Base-by-base conservation (phyloP, 2,329 filamentous ascomycete species). In the Biscogniauxia sp. region DNA sequence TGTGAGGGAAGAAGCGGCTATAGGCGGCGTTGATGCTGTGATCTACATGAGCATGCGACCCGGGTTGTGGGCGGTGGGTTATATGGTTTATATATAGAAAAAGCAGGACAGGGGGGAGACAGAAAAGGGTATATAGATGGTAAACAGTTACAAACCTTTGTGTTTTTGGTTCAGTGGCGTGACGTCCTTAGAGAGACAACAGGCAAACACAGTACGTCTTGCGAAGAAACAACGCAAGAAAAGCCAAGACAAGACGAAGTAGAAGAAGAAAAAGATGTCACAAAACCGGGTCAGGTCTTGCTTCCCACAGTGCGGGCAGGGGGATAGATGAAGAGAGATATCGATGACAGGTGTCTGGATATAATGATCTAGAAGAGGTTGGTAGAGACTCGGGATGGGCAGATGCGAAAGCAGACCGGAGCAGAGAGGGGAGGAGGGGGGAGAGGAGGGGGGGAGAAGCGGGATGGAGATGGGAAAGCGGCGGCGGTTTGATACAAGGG, bases 301-400 rank as follows among this genome's bases (percentile, higher is more conserved):
- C 55, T 56, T 54, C 53, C 28, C 41, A 51, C 20, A 20, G 54
- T 61, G 62, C 57, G 32, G 56, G 58, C 51, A 59, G 23, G 53
- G 50, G 26, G 55, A 51, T 41, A 59, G 51, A 53, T 51, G 51
- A 32, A 55, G 57, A 51, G 50, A 55, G 57, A 51, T 32, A 19
- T 54, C 53, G 55, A 51, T 57, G 56, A 45, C 41, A 57, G 58
- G 52, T 55, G 49, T 32, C 32, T 59, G 60, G 53, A 60, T 62
- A 63, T 61, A 63, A 60, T 41, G 11, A 37, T 23, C 23, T 2
- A 11, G 6, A 51, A 45, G 53, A 49, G 52, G 63, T 60, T 65
- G 59, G 63, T 60, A 62, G 64, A 61, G 64, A 60, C 57, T 64
- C 62, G 53, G 61, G 51, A 59, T 57, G 58, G 60, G 26, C 52